A percentile compares a stretch with the other conserved stretches of the same genome.
These are phyloP conservation scores for Dendrocalamus latiflorus DNA, from an alignment of 202 grass and related monocot species.

Conservation along the genomic window DNA sequence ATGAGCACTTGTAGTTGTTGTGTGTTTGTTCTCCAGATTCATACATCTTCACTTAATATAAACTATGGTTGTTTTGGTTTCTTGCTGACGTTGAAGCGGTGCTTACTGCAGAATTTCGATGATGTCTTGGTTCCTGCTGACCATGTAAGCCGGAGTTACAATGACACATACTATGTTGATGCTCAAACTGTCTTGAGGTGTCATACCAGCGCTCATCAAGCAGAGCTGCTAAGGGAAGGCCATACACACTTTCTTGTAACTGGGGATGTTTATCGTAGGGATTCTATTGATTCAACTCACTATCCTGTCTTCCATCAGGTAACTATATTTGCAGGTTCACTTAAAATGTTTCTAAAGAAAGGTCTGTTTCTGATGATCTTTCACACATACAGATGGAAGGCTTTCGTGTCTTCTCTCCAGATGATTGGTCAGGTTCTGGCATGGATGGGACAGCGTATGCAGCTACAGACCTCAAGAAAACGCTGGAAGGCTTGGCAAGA, in stretches of 20 bases:
- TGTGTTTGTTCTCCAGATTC: neutral
- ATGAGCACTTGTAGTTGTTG: neutral
- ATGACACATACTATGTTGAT: slow-evolving; percentile 96
- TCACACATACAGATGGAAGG: slow-evolving; percentile 80
- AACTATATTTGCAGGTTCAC: neutral
- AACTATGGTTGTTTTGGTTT: slow-evolving; percentile 2
- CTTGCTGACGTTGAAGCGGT: slow-evolving; percentile 16
- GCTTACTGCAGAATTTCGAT: slow-evolving; percentile 79
- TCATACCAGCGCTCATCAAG: slow-evolving; percentile 96
- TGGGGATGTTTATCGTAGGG: slow-evolving; percentile 95
- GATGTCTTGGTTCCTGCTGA: slow-evolving; percentile 88
- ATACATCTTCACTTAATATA: neutral
- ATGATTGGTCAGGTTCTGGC: slow-evolving; percentile 71
- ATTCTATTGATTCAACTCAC: slow-evolving; percentile 94
- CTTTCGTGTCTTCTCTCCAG: slow-evolving; percentile 71
- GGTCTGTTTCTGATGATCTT: slow-evolving; percentile 22
- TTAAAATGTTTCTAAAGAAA: neutral
- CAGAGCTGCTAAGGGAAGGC: slow-evolving; percentile 80
- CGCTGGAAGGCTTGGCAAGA: slow-evolving; percentile 83
- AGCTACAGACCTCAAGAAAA: slow-evolving; percentile 76
- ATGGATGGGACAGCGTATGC: slow-evolving; percentile 81
- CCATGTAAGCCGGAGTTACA: slow-evolving; percentile 94
- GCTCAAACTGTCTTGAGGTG: slow-evolving; percentile 89
- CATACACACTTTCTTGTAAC: slow-evolving; percentile 92
- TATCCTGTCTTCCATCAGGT: slow-evolving; percentile 99